phyloP scores from a whole-genome alignment of 176 grass and related monocot genomes.

The Juncus effusus region DNA sequence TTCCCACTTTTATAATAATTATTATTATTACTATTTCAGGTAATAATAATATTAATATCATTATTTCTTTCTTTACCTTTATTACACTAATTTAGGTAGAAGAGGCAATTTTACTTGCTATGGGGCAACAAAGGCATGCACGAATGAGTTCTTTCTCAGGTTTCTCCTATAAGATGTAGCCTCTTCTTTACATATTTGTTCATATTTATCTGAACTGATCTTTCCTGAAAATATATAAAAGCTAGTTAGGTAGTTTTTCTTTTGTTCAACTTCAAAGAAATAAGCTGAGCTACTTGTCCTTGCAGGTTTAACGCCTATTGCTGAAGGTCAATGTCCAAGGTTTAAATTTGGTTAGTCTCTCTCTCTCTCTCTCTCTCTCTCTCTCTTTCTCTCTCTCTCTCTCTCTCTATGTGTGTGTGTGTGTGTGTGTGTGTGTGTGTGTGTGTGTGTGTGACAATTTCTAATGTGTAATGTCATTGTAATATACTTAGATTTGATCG shows the following conservation, averaged over 20 bases:
- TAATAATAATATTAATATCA: too few relatives aligned
- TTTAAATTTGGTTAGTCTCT: constrained; percentile 60
- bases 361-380: constrained; percentile 18
- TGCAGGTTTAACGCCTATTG: constrained; percentile 38
- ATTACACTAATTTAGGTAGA: constrained; percentile 75
- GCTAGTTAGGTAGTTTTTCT: constrained; percentile 12
- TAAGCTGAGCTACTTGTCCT: background rate
- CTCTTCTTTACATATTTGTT: too few relatives aligned
- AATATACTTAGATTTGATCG: constrained; percentile 65
- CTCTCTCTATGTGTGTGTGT: constrained; percentile 24
- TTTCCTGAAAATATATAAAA: background rate
- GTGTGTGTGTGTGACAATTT: constrained; percentile 14
- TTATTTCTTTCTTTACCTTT: too few relatives aligned
- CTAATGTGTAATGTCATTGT: constrained; percentile 14
- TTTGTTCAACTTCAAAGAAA: constrained; percentile 3
- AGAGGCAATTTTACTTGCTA: constrained; percentile 77
- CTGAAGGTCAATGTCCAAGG: constrained; percentile 55
- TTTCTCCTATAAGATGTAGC: constrained; percentile 55
- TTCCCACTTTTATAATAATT: too few relatives aligned
- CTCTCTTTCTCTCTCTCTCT: too few relatives aligned
- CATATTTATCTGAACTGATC: constrained; percentile 25
- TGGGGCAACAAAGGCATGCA: constrained; percentile 57
- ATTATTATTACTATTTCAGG: too few relatives aligned
- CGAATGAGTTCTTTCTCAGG: constrained; percentile 68
- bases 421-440: background rate